Evolutionary conservation across 1,284 basidiomycete genomes (phyloP), one percentile per base, ranked within the genome.

Genomic region (Volvariella volvacea): DNA sequence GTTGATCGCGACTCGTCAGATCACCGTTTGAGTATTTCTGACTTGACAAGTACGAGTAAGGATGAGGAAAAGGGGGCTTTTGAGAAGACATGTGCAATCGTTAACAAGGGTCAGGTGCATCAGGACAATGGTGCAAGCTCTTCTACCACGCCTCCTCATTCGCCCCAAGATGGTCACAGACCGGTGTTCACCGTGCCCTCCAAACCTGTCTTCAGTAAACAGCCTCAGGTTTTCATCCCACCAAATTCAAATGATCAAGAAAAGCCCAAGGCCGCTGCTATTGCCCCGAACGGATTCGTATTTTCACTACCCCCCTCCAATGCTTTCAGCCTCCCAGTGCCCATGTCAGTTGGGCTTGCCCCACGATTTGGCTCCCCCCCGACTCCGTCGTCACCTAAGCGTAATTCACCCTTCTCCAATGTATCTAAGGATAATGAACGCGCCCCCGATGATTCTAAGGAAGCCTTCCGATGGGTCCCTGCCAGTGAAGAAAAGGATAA

Each of bases 141-240:
- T 2, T 76, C 79, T 4, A 80, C 77, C 14, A 82, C 80, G 8
- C 79, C 80, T 32, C 73, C 78, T 3, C 61, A 75, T 48, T 79
- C 81, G 6, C 77, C 78, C 7, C 71, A 75, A 16, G 51, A 60
- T 3, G 47, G 68, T 9, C 68, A 71, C 22, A 52, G 60, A 2
- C 49, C 53, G 3, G 58, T 54, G 32, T 67, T 73, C 51, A 52
- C 49, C 22, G 56, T 63, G 20, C 70, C 68, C 4, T 48, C 59
- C 10, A 67, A 56, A 6, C 70, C 73, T 2, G 75, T 82, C 2
- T 82, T 85, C 61, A 77, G 73, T 52, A 78, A 76, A 54, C 78
- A 71, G 4, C 60, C 67, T 3, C 71, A 74, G 10, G 78, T 82
- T 1, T 83, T 83, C 46, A 65, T 74, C 34, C 70, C 76, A 32